phyloP scores from a whole-genome alignment of 108 stramenopile species.

The Cyclotella kingstonii region DNA sequence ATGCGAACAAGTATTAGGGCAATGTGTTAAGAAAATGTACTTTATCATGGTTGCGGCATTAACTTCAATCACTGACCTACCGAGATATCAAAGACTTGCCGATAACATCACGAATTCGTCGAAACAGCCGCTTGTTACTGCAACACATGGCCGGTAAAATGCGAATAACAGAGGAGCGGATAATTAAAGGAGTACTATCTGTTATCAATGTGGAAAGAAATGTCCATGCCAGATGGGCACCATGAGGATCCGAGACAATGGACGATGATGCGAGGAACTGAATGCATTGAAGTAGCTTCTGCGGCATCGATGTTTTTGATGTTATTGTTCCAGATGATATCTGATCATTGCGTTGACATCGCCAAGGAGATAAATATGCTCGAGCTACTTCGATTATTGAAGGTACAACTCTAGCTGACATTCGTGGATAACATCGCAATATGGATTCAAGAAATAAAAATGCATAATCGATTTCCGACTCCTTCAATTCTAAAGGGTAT shows the following conservation, averaged over 20 bases:
- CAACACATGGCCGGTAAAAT: slow-evolving; percentile 59
- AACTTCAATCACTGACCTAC: slow-evolving; percentile 1
- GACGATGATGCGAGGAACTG: slow-evolving; percentile 24
- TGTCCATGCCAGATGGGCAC: slow-evolving; percentile 65
- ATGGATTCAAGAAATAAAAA: slow-evolving; percentile 21
- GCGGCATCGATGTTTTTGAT: neutral
- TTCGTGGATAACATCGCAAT: slow-evolving; percentile 25
- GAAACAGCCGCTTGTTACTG: slow-evolving; percentile 62
- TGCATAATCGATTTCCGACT: neutral
- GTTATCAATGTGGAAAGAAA: slow-evolving; percentile 47
- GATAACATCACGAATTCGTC: slow-evolving; percentile 58
- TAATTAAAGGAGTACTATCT: slow-evolving; percentile 34
- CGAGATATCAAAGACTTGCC: slow-evolving; percentile 41
- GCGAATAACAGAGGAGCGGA: slow-evolving; percentile 54
- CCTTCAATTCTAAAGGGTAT: neutral
- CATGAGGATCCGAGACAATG: slow-evolving; percentile 59
- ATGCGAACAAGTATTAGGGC: neutral
- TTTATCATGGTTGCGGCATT: neutral
- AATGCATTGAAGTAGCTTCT: slow-evolving; percentile 3
- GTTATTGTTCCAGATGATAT: neutral
- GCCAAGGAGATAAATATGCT: slow-evolving; percentile 1
- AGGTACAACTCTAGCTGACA: slow-evolving; percentile 25
- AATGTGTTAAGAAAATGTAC: neutral
- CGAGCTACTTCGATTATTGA: slow-evolving; percentile 18
- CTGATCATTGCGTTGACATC: neutral